Base-by-base conservation (phyloP, 1,139 yeast species). In the Debaryomyces singareniensis region DNA sequence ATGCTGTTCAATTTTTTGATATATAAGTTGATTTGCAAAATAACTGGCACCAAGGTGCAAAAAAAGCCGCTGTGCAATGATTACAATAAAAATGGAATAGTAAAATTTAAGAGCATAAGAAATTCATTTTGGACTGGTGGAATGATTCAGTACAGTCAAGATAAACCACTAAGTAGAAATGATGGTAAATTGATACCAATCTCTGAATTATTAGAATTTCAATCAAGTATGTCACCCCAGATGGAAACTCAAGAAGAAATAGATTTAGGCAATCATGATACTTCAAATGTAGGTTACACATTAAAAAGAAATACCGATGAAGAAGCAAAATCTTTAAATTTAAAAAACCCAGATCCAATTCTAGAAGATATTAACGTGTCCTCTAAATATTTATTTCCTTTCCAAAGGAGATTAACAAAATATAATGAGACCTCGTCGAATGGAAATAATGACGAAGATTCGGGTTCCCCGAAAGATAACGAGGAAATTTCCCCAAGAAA, bases 251-350 rank as follows among this genome's bases (percentile, higher is more conserved):
- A 82, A 10, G 93, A 78, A n/a, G 93, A 78, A 0, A 95, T 78
- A 0, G 96, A 84, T 35, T 96, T 69, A 0, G 95, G 94, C 0
- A 97, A 96, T 30, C 91, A 81, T 48, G 87, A 96, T 16, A 75
- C 75, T 31, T 84, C 9, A 7, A n/a, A n/a, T n/a, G n/a, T n/a
- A n/a, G n/a, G n/a, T n/a, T n/a, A n/a, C n/a, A 18, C 21, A n/a
- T 7, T 7, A 7, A 18, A 18, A 18, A 18, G n/a, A 7, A 18
- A 18, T 18, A 7, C 21, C n/a, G 21, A 18, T 18, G 21, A 18
- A 18, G 21, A 18, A n/a, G n/a, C 7, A 7, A n/a, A 18, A 18
- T n/a, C n/a, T n/a, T n/a, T n/a, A n/a, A n/a, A n/a, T n/a, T n/a
- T n/a, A n/a, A n/a, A n/a, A n/a, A 7, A n/a, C 9, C 9, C 7